Conservation (phyloP, 768 basidiomycete species). For the Tylopilus rubrobrunneus region DNA sequence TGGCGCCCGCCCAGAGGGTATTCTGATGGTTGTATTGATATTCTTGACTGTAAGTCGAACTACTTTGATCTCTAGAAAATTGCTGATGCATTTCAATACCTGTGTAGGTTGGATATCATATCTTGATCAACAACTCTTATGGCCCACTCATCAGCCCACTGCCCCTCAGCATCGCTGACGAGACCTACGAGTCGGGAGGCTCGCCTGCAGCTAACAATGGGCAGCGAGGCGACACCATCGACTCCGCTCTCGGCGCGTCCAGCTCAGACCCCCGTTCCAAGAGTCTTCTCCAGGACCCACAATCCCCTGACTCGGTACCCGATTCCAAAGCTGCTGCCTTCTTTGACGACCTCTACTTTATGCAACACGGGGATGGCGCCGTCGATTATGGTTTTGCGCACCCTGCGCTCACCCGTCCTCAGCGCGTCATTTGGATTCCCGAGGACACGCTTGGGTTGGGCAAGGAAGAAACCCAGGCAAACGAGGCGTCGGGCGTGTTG, state of each 20-base stretch:
- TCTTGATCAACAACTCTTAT: constrained; percentile 74
- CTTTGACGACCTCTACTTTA: constrained; percentile 21
- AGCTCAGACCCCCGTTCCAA: background rate
- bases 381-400: constrained; percentile 76
- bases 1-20: constrained; percentile 69
- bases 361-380: constrained; percentile 23
- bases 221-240: constrained; percentile 12
- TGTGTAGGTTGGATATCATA: constrained; percentile 58
- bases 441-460: constrained; percentile 54
- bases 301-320: constrained; percentile 1
- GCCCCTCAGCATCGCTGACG: constrained; percentile 76
- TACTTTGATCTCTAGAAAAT: background rate
- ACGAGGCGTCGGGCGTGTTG: constrained; percentile 48
- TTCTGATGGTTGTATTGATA: constrained; percentile 82
- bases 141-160: constrained; percentile 70
- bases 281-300: background rate
- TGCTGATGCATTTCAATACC: background rate
- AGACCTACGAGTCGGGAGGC: constrained; percentile 41
- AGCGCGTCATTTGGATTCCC: constrained; percentile 84
- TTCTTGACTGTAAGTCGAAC: constrained; percentile 61
- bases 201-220: constrained; percentile 2
- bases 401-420: constrained; percentile 72
- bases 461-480: constrained; percentile 56
- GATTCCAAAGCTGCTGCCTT: constrained; percentile 5
- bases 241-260: constrained; percentile 9